A percentile compares a stretch with the other conserved stretches of the same genome.
Evolutionary conservation across 208 protist species (phyloP).

Genomic region (Wallacemonas rigidus): DNA sequence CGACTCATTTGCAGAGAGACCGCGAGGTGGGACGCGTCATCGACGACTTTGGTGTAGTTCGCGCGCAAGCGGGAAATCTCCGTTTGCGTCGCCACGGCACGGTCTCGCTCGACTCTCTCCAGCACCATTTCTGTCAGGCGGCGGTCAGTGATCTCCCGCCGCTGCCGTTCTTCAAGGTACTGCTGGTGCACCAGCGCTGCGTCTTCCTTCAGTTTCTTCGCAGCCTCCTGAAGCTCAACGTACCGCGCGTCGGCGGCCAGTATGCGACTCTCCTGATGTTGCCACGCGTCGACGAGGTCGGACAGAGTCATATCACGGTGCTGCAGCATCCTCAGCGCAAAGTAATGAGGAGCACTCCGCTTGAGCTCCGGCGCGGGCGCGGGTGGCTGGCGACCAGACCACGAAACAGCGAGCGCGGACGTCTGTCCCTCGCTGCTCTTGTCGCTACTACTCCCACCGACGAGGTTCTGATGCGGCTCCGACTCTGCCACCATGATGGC

Average conservation of each 20-base stretch:
- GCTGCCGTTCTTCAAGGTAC: conserved; percentile 75
- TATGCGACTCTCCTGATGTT: conserved; percentile 58
- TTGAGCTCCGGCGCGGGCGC: conserved; percentile 25
- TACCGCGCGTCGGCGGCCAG: conserved; percentile 39
- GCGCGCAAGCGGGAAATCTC: conserved; percentile 62
- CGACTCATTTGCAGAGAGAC: conserved; percentile 59
- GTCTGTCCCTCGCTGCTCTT: no score
- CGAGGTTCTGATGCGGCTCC: no score
- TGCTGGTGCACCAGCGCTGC: conserved; percentile 62
- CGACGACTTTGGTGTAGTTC: conserved; percentile 64
- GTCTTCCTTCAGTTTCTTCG: conserved; percentile 55
- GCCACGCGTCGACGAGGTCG: conserved; percentile 79
- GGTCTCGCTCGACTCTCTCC: conserved; percentile 53
- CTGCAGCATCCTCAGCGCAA: conserved; percentile 66
- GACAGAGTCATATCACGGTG: conserved; percentile 79
- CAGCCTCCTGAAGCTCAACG: conserved; percentile 31
- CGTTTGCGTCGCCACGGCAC: conserved; percentile 30
- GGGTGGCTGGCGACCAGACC: background rate
- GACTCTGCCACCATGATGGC: conserved; percentile 13
- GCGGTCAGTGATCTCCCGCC: conserved; percentile 72
- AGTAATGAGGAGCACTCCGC: conserved; percentile 65
- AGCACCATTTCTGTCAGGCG: conserved; percentile 77
- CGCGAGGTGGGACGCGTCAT: conserved; percentile 75
- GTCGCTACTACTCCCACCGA: no score
- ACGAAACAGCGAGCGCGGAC: no score